phyloP scores from a whole-genome alignment of 139 green algal genomes.

The Monoraphidium neglectum region DNA sequence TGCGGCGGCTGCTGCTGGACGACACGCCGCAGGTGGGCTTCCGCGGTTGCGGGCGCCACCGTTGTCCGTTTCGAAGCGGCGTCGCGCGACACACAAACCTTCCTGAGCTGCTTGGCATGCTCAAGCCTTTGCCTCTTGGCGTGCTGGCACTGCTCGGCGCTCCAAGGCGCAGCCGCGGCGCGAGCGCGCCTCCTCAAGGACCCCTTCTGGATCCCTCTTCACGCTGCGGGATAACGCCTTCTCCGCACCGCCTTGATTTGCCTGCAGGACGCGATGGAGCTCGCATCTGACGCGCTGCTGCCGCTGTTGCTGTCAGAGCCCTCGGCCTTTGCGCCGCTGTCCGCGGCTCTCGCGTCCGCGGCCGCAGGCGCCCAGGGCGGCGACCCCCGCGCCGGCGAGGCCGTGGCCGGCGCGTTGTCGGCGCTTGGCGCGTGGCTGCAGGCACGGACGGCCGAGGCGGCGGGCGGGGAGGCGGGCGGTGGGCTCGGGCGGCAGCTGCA shows the following conservation, averaged over 20 bases:
- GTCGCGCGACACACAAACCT: too few species aligned
- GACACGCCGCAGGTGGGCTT: slow-evolving; percentile 33
- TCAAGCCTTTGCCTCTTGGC: too few species aligned
- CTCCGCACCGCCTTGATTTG: background rate
- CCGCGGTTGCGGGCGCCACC: too few species aligned
- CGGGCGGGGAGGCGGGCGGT: background rate
- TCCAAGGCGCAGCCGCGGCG: too few species aligned
- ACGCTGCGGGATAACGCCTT: too few species aligned
- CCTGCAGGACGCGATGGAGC: slow-evolving; percentile 52
- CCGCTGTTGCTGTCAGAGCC: slow-evolving; percentile 64
- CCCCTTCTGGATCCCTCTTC: too few species aligned
- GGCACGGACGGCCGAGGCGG: slow-evolving; percentile 8
- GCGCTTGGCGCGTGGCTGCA: slow-evolving; percentile 17
- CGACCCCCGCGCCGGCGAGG: slow-evolving; percentile 1
- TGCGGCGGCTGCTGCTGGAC: slow-evolving; percentile 57
- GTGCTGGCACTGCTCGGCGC: too few species aligned
- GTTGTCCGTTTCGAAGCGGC: too few species aligned
- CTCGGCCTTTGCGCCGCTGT: slow-evolving; percentile 38
- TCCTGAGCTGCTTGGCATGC: too few species aligned
- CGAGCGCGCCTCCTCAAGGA: too few species aligned
- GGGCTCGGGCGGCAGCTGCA: background rate
- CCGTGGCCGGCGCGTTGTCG: slow-evolving; percentile 2
- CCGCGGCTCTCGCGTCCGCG: slow-evolving; percentile 4
- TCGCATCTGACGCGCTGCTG: slow-evolving; percentile 69
- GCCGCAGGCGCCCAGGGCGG: slow-evolving; percentile 2